A percentile compares a stretch with the other conserved stretches of the same genome.
Conservation (phyloP, 345 rosid genomes). For the Citrus hindsii region DNA sequence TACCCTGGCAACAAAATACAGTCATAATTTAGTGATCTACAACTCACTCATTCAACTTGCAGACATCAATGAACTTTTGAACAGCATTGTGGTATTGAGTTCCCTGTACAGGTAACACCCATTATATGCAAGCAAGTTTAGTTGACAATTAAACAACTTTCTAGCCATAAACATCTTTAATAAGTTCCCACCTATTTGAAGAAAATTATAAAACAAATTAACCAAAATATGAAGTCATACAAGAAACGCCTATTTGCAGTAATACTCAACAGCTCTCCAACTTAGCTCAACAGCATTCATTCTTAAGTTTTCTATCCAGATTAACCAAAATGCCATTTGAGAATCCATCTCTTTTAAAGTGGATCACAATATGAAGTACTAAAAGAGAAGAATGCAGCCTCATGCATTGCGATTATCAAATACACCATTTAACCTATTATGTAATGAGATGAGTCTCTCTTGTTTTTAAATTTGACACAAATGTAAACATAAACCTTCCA, state of each 20-base stretch:
- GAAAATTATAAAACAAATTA: neutral
- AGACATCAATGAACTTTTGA: conserved; percentile 72
- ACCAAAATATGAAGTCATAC: neutral
- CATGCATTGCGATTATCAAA: neutral
- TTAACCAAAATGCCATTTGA: neutral
- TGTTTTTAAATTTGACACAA: neutral
- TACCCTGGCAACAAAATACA: neutral
- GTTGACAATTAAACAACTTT: neutral
- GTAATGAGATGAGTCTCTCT: no score
- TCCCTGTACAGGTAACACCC: conserved; percentile 47
- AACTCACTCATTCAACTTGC: conserved; percentile 62
- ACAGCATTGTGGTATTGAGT: conserved; percentile 91
- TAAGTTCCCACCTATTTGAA: neutral
- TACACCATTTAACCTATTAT: neutral
- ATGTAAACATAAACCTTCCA: neutral
- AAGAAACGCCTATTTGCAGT: neutral
- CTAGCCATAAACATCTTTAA: neutral
- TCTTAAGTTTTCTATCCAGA: neutral
- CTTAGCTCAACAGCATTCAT: neutral
- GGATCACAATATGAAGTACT: neutral
- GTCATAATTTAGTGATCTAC: neutral
- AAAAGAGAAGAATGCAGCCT: neutral
- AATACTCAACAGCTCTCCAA: neutral
- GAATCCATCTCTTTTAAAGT: neutral
- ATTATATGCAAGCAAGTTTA: neutral